A percentile compares a stretch with the other conserved stretches of the same genome.
phyloP scores from a whole-genome alignment of 352 stramenopile species.

The Paralagenidium karlingii region DNA sequence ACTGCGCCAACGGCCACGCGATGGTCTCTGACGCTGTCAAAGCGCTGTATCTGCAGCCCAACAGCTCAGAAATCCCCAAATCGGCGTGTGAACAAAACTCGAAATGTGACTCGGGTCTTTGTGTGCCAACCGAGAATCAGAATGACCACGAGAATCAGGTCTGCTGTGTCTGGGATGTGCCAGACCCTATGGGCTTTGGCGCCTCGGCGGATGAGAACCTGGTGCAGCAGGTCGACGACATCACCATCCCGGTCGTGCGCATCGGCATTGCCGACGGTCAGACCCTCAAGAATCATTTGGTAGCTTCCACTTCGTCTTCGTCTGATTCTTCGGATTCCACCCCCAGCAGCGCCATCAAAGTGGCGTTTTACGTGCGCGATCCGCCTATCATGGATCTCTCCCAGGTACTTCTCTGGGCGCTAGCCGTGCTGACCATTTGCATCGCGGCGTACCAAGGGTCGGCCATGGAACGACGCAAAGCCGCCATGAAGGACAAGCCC shows the following conservation, averaged over 20 bases:
- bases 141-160: no score
- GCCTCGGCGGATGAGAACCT: constrained; percentile 10
- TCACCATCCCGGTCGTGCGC: constrained; percentile 58
- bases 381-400: constrained; percentile 41
- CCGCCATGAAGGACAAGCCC: constrained; percentile 22
- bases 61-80: constrained; percentile 20
- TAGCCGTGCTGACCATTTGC: constrained; percentile 63
- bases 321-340: constrained; percentile 5
- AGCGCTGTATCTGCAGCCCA: constrained; percentile 10
- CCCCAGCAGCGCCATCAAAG: constrained; percentile 5
- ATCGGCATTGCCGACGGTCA: constrained; percentile 47
- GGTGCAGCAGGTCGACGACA: constrained; percentile 18
- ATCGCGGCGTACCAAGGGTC: constrained; percentile 60
- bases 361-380: constrained; percentile 58
- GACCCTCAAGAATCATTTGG: constrained; percentile 29
- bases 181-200: constrained; percentile 55
- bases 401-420: constrained; percentile 59
- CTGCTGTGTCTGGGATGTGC: constrained; percentile 70
- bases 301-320: not conserved
- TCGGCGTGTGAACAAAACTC: constrained; percentile 23
- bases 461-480: constrained; percentile 46
- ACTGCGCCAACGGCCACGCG: constrained; percentile 26
- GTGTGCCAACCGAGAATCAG: constrained; percentile 33
- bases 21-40: constrained; percentile 14
- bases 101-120: constrained; percentile 42